A percentile compares a stretch with the other conserved stretches of the same genome.
Evolutionary conservation across 169 alveolate genomes (phyloP).

Genomic region (Blepharisma undulans): DNA sequence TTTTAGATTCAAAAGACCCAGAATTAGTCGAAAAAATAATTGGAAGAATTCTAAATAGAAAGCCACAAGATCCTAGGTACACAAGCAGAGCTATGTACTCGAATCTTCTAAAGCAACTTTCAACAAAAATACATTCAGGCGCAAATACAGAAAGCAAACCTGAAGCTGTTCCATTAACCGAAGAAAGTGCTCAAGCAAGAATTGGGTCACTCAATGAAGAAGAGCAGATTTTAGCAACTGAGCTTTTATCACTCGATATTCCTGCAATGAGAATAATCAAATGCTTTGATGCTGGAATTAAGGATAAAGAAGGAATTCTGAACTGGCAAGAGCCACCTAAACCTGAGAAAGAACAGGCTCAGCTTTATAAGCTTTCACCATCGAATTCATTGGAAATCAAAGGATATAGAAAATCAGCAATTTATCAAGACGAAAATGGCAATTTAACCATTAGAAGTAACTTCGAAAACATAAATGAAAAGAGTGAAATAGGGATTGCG

Average conservation of each 20-base stretch:
- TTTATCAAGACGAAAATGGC: background rate
- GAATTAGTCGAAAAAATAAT: background rate
- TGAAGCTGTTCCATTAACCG: no score
- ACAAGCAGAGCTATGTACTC: background rate
- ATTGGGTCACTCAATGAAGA: background rate
- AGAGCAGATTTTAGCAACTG: background rate
- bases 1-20: background rate
- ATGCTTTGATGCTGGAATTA: background rate
- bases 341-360: background rate
- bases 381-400: no score
- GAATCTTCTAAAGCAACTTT: background rate
- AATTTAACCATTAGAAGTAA: background rate
- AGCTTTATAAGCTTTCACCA: background rate
- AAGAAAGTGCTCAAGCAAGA: background rate
- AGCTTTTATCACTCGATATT: background rate
- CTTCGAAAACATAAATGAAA: background rate
- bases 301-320: background rate
- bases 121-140: no score
- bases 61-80: background rate
- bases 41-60: background rate
- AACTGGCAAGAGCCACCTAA: background rate
- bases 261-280: background rate
- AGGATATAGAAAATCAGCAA: no score
- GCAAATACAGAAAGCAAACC: background rate
- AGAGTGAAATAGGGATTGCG: background rate